These are phyloP conservation scores for Pythium phragmiticola DNA, from an alignment of 352 stramenopile species.

Conservation along the genomic window DNA sequence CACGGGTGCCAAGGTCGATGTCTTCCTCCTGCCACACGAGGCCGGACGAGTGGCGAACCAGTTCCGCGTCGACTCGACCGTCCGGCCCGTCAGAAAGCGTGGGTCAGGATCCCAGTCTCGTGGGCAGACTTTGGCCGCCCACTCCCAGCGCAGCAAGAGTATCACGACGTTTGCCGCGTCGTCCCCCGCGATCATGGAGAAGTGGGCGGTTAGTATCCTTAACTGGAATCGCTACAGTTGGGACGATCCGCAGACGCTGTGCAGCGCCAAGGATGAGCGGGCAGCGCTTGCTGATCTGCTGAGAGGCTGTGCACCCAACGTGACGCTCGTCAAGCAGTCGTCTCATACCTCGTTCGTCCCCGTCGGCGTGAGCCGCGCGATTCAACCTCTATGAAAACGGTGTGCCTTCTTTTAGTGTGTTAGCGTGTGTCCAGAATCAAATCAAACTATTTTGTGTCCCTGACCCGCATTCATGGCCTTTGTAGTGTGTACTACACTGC, in stretches of 20 bases:
- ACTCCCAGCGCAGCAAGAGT: constrained; percentile 24
- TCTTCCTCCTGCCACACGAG: constrained; percentile 64
- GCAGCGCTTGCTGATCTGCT: constrained; percentile 46
- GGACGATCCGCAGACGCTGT: constrained; percentile 78
- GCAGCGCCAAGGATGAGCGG: constrained; percentile 71
- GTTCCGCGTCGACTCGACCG: constrained; percentile 62
- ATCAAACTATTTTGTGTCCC: too few species aligned
- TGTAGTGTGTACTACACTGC: too few species aligned
- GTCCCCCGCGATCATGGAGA: constrained; percentile 53
- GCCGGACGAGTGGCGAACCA: constrained; percentile 42
- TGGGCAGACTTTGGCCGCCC: constrained; percentile 24
- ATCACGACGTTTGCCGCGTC: constrained; percentile 50
- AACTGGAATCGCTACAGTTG: constrained; percentile 88
- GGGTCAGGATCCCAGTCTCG: constrained; percentile 20
- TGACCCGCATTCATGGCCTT: too few species aligned
- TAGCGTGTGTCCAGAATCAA: not conserved
- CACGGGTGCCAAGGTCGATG: constrained; percentile 73
- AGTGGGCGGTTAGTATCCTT: constrained; percentile 74
- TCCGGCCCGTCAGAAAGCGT: constrained; percentile 30
- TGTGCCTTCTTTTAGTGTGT: not conserved
- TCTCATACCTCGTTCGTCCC: constrained; percentile 31
- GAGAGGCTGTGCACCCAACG: constrained; percentile 21
- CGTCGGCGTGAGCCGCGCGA: constrained; percentile 49
- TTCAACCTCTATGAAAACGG: constrained; percentile 44
- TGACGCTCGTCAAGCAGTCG: constrained; percentile 30